Evolutionary conservation across 306 rosid species (phyloP), one percentile per base, ranked within the genome.

Genomic region (Lathyrus aphaca): DNA sequence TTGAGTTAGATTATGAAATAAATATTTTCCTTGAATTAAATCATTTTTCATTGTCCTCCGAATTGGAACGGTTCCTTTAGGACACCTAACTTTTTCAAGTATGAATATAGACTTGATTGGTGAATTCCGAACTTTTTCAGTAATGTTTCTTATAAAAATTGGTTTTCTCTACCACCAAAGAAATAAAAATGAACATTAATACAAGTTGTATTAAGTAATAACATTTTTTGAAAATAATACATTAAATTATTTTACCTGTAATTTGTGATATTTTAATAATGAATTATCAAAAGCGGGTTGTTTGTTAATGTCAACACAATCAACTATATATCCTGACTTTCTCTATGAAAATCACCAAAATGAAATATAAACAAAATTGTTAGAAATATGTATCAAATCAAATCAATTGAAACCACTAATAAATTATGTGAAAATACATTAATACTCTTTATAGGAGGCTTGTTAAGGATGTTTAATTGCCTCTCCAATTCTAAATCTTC

Each of bases 291-390:
- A 75, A 2, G 74, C 37, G 0, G 68, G 45, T 46, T 75, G 79
- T 10, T 75, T 66, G 5, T 56, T n/a, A 18, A 75, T 66, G 5
- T 75, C 68, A 45, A 75, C 54, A 30, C 79, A 75, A 45, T 75
- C 79, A 65, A 75, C 9, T 37, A 46, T 67, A 9, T 75, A 3
- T 0, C 79, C 79, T 10, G 32, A 57, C 17, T 57, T 57, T 57
- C 55, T 66, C 69, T 75, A 0, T 11, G 5, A 2, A 66, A 19
- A n/a, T 1, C 44, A 55, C 50, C 5, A 6, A 40, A 12, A 19
- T 6, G 7, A 39, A 37, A 15, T 12, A 43, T n/a, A 14, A 10
- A 46, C 4, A 48, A 10, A 21, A 21, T 21, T 21, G 23, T 18
- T 32, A 4, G 15, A 62, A 0, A 16, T 5, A 1, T 25, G 46